Conservation (phyloP, 2,329 filamentous ascomycete species). For the Dactylellina drechsleri region DNA sequence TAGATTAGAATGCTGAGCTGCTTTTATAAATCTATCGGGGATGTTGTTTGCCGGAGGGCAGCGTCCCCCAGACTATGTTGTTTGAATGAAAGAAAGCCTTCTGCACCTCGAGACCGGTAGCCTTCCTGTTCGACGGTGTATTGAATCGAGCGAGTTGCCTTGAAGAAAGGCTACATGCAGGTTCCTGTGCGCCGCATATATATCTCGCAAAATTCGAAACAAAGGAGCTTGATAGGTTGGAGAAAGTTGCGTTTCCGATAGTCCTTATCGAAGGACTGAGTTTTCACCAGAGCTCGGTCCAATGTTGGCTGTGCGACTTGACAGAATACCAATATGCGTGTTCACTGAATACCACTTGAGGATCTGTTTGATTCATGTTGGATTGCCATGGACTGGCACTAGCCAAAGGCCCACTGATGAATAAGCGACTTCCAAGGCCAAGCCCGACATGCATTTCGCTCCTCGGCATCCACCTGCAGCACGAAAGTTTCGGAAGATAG, state of each 20-base stretch:
- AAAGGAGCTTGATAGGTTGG: background rate
- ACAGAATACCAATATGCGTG: constrained; percentile 1
- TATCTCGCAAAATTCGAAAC: background rate
- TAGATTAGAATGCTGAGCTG: no score
- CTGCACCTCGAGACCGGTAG: no score
- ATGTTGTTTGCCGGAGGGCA: no score
- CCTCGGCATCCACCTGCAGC: constrained; percentile 13
- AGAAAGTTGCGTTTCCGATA: background rate
- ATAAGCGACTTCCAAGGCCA: no score
- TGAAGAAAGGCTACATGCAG: constrained; percentile 24
- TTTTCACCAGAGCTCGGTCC: constrained; percentile 3
- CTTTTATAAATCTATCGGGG: no score
- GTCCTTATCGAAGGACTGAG: background rate
- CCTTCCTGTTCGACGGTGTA: no score
- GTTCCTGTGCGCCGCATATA: constrained; percentile 5
- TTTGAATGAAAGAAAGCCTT: no score
- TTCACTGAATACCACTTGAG: no score
- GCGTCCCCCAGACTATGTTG: no score
- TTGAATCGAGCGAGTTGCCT: constrained; percentile 12
- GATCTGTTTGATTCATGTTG: no score
- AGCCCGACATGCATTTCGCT: constrained; percentile 10
- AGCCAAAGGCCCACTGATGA: no score
- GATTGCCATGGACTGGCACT: no score
- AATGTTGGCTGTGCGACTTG: constrained; percentile 15
- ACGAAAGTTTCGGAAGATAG: background rate